Base-by-base conservation (phyloP, 371 early-diverging fungal genomes). In the Mortierella sp. region DNA sequence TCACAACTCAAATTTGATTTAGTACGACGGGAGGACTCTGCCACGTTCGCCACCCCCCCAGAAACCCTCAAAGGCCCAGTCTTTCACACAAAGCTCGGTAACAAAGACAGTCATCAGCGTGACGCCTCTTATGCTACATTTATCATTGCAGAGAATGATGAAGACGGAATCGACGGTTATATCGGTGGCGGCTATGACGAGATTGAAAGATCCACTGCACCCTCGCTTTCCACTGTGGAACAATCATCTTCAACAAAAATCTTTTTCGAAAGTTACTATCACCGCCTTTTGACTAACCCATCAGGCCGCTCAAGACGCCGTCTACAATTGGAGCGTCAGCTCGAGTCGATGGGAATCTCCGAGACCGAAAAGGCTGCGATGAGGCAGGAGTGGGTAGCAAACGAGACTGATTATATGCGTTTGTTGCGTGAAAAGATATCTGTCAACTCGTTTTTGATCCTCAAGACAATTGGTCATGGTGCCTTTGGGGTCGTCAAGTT, bases 401-500 rank as follows among this genome's bases (percentile, higher is more conserved):
- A 84, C n/a, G 90, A 89, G 70, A 81, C 84, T 10, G 85, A 86
- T 37, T 77, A 86, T 65, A 86, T 87, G 76, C 82, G 90, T 3
- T 57, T 81, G 29, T 53, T 84, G 69, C 75, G 90, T 28, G 85
- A 88, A 57, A 86, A 90, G 49, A 71, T 94, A 19, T 85, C 87
- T 2, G 86, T 92, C 13, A 85, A 87, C 40, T 91, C 93, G 61
- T 96, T 95, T 82, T 88, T 90, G 13, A 88, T 95, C 34, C 74
- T 95, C 19, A 93, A 92, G 64, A 86, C 93, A 6, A 70, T 96
- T 26, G 96, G 96, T 13, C 93, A 90, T 77, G 96, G 95, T n/a
- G 86, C 87, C 43, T 94, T 94, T 85, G 95, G 95, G 28, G 94
- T 94, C 64, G 95, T 96, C 49, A 86, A 93, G 51, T 88, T 95